Evolutionary conservation across 768 basidiomycete species (phyloP).

Genomic region (Floccularia luteovirens): DNA sequence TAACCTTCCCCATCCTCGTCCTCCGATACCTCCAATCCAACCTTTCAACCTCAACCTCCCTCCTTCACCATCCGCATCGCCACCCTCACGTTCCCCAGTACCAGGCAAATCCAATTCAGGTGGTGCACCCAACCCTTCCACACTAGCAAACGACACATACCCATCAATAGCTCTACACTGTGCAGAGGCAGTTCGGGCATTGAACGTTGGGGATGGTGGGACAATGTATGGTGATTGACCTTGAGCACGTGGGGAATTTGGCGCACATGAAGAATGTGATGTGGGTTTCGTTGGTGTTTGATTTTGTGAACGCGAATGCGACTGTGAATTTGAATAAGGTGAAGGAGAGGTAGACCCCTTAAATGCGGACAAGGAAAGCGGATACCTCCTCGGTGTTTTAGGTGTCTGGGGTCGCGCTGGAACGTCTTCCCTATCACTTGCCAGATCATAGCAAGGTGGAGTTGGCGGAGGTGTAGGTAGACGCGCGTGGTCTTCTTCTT

Average conservation of each 20-base stretch:
- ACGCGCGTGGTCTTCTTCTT: slow-evolving; percentile 11
- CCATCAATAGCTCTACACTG: slow-evolving; percentile 15
- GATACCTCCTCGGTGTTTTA: not conserved
- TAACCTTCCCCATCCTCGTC: slow-evolving; percentile 9
- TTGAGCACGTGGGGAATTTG: not conserved
- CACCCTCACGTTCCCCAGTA: no score
- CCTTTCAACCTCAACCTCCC: slow-evolving; percentile 4
- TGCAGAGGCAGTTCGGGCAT: slow-evolving; percentile 14
- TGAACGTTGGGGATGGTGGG: slow-evolving; percentile 8
- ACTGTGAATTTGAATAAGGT: not conserved
- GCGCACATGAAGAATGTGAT: not conserved
- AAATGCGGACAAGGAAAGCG: not conserved
- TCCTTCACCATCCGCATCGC: slow-evolving; percentile 11
- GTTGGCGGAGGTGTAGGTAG: slow-evolving; percentile 17
- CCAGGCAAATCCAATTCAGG: slow-evolving; percentile 9
- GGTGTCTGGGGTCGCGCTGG: not conserved
- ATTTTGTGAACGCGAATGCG: not conserved
- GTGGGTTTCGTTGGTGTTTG: not conserved
- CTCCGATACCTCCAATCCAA: no score
- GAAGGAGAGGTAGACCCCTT: not conserved
- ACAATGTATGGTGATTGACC: not conserved
- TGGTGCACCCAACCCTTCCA: slow-evolving; percentile 16
- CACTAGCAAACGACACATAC: slow-evolving; percentile 14
- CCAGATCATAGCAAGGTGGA: slow-evolving; percentile 8
- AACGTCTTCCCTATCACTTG: not conserved